A percentile compares a stretch with the other conserved stretches of the same genome.
phyloP scores from a whole-genome alignment of 768 basidiomycete genomes.

The Podaxis rugospora region DNA sequence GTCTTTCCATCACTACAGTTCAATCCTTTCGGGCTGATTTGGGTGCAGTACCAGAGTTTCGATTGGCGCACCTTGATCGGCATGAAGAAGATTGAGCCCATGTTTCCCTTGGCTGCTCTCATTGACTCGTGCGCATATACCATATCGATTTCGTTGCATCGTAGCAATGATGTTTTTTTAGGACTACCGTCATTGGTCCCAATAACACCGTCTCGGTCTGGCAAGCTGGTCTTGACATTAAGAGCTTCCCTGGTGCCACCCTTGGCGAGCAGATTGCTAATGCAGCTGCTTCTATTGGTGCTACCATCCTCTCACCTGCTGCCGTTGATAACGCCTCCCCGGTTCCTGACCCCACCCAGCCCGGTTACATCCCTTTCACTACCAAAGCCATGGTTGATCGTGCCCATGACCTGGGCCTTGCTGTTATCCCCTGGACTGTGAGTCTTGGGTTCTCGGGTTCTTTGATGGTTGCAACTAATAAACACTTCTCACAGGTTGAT shows the following conservation, averaged over 20 bases:
- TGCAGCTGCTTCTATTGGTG: slow-evolving; percentile 62
- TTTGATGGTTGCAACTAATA: neutral
- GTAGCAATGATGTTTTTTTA: slow-evolving; percentile 13
- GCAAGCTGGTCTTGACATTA: slow-evolving; percentile 64
- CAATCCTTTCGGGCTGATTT: neutral
- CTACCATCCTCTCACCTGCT: slow-evolving; percentile 61
- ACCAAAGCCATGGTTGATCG: slow-evolving; percentile 64
- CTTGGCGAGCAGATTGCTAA: slow-evolving; percentile 56
- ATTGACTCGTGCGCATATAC: slow-evolving; percentile 48
- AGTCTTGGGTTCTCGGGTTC: slow-evolving; percentile 13
- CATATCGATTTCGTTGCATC: neutral
- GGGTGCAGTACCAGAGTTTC: slow-evolving; percentile 67
- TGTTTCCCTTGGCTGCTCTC: slow-evolving; percentile 58
- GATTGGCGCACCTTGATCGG: slow-evolving; percentile 73
- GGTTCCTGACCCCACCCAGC: slow-evolving; percentile 36
- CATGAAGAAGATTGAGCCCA: slow-evolving; percentile 69
- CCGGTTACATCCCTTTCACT: slow-evolving; percentile 51
- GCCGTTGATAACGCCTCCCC: slow-evolving; percentile 37
- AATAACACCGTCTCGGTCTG: slow-evolving; percentile 52
- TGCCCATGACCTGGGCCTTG: slow-evolving; percentile 59
- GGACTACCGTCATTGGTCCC: slow-evolving; percentile 35
- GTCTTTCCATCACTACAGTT: slow-evolving; percentile 14
- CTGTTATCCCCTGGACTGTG: slow-evolving; percentile 75
- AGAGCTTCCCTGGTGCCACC: slow-evolving; percentile 59
- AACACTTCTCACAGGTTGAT: slow-evolving; percentile 45